Evolutionary conservation across 106 monocot species (phyloP), one percentile per base, ranked within the genome.

Genomic region (Dendrobium chrysotoxum): DNA sequence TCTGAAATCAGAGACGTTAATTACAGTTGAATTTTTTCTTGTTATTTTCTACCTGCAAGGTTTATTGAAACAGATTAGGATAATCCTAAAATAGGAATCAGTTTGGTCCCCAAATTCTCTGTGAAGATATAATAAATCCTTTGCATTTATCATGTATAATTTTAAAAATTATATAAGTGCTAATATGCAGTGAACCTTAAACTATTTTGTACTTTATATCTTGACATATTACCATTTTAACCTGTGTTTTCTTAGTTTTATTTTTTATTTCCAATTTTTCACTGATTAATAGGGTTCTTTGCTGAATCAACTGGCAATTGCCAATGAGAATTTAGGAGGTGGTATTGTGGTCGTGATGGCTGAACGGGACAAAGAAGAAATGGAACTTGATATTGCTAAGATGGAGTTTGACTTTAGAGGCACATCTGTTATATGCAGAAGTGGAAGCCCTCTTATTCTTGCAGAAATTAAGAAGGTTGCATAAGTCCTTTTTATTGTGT

Each of bases 391-490:
- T 86, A 91, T 91, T 76, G 84, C 86, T 6, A 91, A 91, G 88
- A 91, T 91, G 91, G 91, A 91, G 64, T 91, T 91, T 85, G 86
- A 91, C 72, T 86, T 91, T 35, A 88, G 88, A 78, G 91, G 91
- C 76, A 91, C 91, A 77, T 84, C 91, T 30, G 86, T 91, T 55
- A 91, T 91, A 80, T 91, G 91, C 80, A 88, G 91, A 91, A 91
- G 91, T 80, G 91, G 91, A 83, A 91, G 91, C 71, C 91, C 91
- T 81, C 79, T 91, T 7, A 91, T 91, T 79, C 80, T 91, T 61
- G 91, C 91, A 74, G 91, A 91, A 80, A 72, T 91, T 75, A 91
- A 91, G 66, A 91, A 91, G 88, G 91, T 91, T 41, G 40, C 47
- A 13, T 5, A 26, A 76, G 47, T 81, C 25, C 40, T 83, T 77